phyloP scores from a whole-genome alignment of 192 early-diverging fungal genomes.

The Coemansia sp. region DNA sequence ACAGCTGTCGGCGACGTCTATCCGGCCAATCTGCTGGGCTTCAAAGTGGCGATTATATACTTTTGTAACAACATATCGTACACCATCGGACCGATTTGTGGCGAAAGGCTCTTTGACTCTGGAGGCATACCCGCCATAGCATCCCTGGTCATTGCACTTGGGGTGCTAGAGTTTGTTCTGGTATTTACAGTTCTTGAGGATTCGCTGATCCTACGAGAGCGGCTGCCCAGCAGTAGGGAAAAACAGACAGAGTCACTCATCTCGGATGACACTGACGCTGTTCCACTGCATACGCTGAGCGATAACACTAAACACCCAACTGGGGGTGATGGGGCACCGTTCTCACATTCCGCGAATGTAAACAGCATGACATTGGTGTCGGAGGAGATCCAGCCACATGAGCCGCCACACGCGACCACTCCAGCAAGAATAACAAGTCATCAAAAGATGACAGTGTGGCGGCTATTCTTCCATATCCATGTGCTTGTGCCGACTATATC shows the following conservation, averaged over 20 bases:
- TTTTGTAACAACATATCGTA: constrained; percentile 40
- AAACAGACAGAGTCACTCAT: not conserved
- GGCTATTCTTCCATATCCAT: constrained; percentile 12
- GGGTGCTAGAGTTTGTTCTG: constrained; percentile 21
- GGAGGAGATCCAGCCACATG: constrained; percentile 3
- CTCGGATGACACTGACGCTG: not conserved
- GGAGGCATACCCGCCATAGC: constrained; percentile 21
- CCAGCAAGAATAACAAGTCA: not conserved
- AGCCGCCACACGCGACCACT: not conserved
- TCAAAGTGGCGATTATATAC: constrained; percentile 32
- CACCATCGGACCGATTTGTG: constrained; percentile 35
- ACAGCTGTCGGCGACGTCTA: constrained; percentile 38
- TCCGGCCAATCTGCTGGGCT: constrained; percentile 33
- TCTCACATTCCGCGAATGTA: not conserved
- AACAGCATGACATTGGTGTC: not conserved
- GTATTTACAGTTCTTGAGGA: constrained; percentile 20
- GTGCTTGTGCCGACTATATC: constrained; percentile 23
- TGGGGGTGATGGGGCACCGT: not conserved
- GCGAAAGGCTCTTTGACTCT: constrained; percentile 23
- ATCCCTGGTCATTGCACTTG: constrained; percentile 29
- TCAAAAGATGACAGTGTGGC: constrained; percentile 17
- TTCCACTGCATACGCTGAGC: not conserved
- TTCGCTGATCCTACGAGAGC: constrained; percentile 14
- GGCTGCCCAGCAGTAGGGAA: not conserved
- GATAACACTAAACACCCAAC: not conserved